Evolutionary conservation across 2,329 filamentous ascomycete genomes (phyloP), one percentile per base, ranked within the genome.

Genomic region (Penicillium paneum): DNA sequence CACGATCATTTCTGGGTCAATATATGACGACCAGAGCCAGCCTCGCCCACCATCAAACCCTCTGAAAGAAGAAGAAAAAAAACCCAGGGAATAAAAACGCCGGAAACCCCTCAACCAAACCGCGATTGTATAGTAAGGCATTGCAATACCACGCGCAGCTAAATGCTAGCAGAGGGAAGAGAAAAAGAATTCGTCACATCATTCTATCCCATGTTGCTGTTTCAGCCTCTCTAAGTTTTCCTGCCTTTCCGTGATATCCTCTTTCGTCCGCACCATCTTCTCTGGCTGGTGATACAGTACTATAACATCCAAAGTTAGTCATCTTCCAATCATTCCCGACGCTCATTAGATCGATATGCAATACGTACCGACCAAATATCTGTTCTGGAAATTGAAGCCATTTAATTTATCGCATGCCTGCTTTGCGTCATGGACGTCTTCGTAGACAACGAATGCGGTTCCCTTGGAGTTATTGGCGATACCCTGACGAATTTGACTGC

Each of bases 341-440:
- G 8, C 19, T 45, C 31, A 45, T n/a, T 26, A 28, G 32, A 43
- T 43, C 19, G 10, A 32, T 47, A 34, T 19, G 49, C 39, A 26
- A 46, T 47, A 85, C 90, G 59, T 84, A 95, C 91, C 91, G 71
- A 99, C 94, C 68, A 99, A 90, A 78, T 99, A 99, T 74, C 94
- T 89, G 79, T 93, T 96, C 81, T 99, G 94, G 77, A 99, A 99
- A 81, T 99, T 99, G 86, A 96, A 99, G 74, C 94, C 94, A 82
- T 99, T 99, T 76, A 99, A 83, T 81, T 97, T 97, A 82, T 99
- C 94, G 83, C 94, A 97, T 72, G 94, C 94, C 78, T 91, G 88
- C 81, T 99, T 99, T 65, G 94, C 92, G 82, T 99, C 94, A 84
- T 94, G 89, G 66, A 97, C 93, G 83, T 99, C 94, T 78, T 97